Evolutionary conservation across 352 stramenopile genomes (phyloP), one percentile per base, ranked within the genome.

Genomic region (Thraustochytrium aureum): DNA sequence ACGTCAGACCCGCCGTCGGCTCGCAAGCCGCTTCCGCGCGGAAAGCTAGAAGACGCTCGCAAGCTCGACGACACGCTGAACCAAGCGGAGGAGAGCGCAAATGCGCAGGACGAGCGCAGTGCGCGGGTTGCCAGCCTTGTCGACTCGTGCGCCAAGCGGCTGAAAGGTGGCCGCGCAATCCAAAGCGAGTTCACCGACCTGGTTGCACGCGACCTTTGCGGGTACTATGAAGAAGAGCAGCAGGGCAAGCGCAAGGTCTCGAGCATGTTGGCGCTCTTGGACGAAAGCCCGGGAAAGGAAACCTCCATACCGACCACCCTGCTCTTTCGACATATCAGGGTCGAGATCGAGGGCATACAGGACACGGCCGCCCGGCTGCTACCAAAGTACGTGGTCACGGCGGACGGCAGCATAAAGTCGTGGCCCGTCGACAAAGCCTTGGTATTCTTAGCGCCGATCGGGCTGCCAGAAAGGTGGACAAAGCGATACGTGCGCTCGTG

Each of bases 401-500:
- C 56, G 26, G 56, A 64, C 26, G 56, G 10, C 10, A 64, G 56
- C 33, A 39, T 64, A 7, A 64, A 64, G 56, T 14, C 10, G 10
- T 64, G 56, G 56, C 10, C 14, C 33, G 56, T 17, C 26, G 56
- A n/a, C 10, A 10, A 10, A 26, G n/a, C 14, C 26, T 64, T 64
- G 56, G 26, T 17, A 10, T 64, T 64, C 26, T 26, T 64, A 10
- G 56, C 26, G 26, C 56, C 56, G 10, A 26, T 64, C 10, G 26
- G 26, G 56, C n/a, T 26, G 10, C 10, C 10, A n/a, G 26, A 26
- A n/a, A 10, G 26, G 10, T 26, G 14, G 26, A 10, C 26, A 7
- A 64, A 64, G 56, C 56, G 56, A 10, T 64, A 64, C 56, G n/a
- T 64, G 10, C 56, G 26, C 10, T 17, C 56, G 10, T 64, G 56